phyloP scores from a whole-genome alignment of 1,139 yeast genomes.

The Fermentozyma sake region DNA sequence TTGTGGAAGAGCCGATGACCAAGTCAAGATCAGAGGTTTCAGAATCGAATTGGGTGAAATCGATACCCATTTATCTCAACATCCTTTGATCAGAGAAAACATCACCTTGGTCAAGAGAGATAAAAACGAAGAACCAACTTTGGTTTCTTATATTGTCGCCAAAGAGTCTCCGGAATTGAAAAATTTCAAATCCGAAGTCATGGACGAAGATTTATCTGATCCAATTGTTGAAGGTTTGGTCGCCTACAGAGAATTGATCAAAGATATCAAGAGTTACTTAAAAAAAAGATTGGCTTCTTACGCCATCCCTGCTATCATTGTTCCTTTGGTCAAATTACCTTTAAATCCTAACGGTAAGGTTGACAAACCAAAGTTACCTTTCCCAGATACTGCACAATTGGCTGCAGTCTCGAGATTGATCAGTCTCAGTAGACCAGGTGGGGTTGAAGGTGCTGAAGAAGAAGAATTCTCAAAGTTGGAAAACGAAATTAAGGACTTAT shows the following conservation, averaged over 20 bases:
- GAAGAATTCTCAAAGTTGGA: conserved; percentile 59
- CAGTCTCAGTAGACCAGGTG: conserved; percentile 16
- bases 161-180: conserved; percentile 57
- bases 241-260: conserved; percentile 68
- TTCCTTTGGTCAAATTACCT: conserved; percentile 82
- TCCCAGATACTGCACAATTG: conserved; percentile 87
- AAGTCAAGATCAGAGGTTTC: conserved; percentile 96
- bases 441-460: conserved; percentile 40
- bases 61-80: conserved; percentile 94
- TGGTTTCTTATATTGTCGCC: conserved; percentile 90
- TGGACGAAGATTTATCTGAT: conserved; percentile 41
- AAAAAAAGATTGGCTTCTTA: conserved; percentile 88
- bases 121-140: conserved; percentile 85
- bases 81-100: conserved; percentile 86
- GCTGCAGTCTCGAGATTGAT: conserved; percentile 55
- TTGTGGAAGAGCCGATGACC: conserved; percentile 98
- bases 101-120: conserved; percentile 90
- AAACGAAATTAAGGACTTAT: conserved; percentile 65
- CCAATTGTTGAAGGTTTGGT: conserved; percentile 79
- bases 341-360: conserved; percentile 97
- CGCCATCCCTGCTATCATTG: conserved; percentile 88
- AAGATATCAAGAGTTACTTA: conserved; percentile 74
- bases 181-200: conserved; percentile 40
- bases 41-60: conserved; percentile 97
- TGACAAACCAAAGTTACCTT: conserved; percentile 94